Percentiles rank a stretch among this genome's conserved stretches.
phyloP scores from a whole-genome alignment of 306 rosid species.

The Vachellia collinsii region DNA sequence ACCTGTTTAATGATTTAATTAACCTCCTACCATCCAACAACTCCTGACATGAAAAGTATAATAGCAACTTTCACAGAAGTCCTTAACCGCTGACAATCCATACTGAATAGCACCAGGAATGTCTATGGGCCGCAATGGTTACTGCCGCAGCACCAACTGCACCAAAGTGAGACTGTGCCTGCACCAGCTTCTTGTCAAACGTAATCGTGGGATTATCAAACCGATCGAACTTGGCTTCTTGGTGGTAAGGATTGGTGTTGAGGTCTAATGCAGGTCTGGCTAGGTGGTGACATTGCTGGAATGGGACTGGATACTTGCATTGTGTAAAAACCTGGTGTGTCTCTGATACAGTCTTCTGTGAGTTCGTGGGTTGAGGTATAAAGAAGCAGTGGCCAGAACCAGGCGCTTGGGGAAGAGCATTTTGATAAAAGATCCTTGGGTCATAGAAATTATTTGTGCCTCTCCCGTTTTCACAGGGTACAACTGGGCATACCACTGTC shows the following conservation, averaged over 20 bases:
- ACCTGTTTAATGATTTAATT: slow-evolving; percentile 27
- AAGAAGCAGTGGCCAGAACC: slow-evolving; percentile 43
- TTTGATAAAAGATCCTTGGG: slow-evolving; percentile 48
- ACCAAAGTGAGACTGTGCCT: slow-evolving; percentile 61
- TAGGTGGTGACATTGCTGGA: slow-evolving; percentile 35
- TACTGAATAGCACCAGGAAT: slow-evolving; percentile 49
- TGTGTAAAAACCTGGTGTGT: slow-evolving; percentile 40
- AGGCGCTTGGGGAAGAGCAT: slow-evolving; percentile 39
- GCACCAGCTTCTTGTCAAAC: slow-evolving; percentile 49
- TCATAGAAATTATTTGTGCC: slow-evolving; percentile 40
- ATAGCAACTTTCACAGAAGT: slow-evolving; percentile 13
- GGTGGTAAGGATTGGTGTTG: slow-evolving; percentile 52
- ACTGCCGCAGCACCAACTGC: slow-evolving; percentile 61
- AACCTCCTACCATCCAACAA: slow-evolving; percentile 14
- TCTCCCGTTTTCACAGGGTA: slow-evolving; percentile 53
- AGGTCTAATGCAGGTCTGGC: slow-evolving; percentile 42
- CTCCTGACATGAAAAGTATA: neutral
- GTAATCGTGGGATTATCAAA: slow-evolving; percentile 32
- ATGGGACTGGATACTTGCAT: slow-evolving; percentile 34
- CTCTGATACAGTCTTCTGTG: slow-evolving; percentile 42
- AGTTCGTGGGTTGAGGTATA: slow-evolving; percentile 38
- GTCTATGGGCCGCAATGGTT: slow-evolving; percentile 59
- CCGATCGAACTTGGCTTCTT: slow-evolving; percentile 42
- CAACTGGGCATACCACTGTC: slow-evolving; percentile 65
- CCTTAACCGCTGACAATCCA: slow-evolving; percentile 46